phyloP scores from a whole-genome alignment of 1,139 yeast genomes.

The Taphrina flavorubra region DNA sequence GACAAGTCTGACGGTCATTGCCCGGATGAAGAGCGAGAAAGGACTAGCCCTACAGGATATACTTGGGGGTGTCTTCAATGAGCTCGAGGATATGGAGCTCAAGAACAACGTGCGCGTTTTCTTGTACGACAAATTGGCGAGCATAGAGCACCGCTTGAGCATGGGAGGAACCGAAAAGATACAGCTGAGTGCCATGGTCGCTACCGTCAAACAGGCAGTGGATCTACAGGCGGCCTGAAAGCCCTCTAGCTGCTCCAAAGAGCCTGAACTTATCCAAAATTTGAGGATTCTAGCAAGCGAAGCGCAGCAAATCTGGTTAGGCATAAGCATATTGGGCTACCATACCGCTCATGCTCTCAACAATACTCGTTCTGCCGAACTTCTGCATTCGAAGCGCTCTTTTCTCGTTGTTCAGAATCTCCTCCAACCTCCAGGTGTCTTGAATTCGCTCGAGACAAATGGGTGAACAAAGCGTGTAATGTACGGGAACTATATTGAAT shows the following conservation, averaged over 20 bases:
- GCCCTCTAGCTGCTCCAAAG: background rate
- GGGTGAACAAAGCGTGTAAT: constrained; percentile 23
- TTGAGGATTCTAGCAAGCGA: background rate
- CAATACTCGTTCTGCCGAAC: constrained; percentile 6
- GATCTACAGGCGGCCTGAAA: constrained; percentile 49
- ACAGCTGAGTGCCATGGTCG: constrained; percentile 88
- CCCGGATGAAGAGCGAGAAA: constrained; percentile 63
- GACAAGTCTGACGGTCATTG: constrained; percentile 56
- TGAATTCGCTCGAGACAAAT: constrained; percentile 16
- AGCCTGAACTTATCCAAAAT: too few relatives aligned
- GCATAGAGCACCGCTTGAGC: constrained; percentile 77
- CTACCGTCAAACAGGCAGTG: constrained; percentile 72
- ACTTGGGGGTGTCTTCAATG: constrained; percentile 73
- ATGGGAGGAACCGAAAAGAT: constrained; percentile 91
- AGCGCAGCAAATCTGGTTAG: background rate
- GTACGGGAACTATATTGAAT: constrained; percentile 15
- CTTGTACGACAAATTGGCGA: constrained; percentile 58
- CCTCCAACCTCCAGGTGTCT: constrained; percentile 17
- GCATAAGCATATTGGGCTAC: constrained; percentile 25
- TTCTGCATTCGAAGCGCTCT: constrained; percentile 26
- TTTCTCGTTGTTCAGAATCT: constrained; percentile 18
- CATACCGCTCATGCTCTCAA: constrained; percentile 5
- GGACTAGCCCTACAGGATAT: constrained; percentile 92
- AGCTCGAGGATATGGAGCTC: constrained; percentile 65
- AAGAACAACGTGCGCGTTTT: constrained; percentile 40